A percentile compares a stretch with the other conserved stretches of the same genome.
Evolutionary conservation across 2,329 filamentous ascomycete species (phyloP).

Genomic region (Ophiostoma fasciatum): DNA sequence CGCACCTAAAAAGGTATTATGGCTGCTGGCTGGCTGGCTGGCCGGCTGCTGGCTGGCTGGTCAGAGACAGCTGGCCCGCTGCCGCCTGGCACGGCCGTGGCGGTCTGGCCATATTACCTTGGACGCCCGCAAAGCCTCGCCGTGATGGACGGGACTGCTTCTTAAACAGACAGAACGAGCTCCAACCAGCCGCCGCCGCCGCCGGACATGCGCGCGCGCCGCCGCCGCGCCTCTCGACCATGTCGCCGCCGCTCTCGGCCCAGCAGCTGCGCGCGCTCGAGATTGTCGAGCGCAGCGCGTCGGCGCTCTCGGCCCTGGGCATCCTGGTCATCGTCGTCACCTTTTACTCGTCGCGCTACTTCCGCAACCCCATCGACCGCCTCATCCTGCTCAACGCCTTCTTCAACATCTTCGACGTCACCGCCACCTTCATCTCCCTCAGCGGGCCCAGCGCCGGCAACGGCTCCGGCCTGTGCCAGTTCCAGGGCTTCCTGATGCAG

Average conservation of each 20-base stretch:
- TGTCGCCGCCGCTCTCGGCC: conserved; percentile 14
- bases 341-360: conserved; percentile 18
- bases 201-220: too few species aligned
- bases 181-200: too few species aligned
- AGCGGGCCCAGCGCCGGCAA: conserved; percentile 21
- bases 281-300: conserved; percentile 18
- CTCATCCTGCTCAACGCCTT: conserved; percentile 24
- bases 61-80: too few species aligned
- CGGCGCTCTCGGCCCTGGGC: conserved; percentile 19
- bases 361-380: conserved; percentile 23
- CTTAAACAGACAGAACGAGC: too few species aligned
- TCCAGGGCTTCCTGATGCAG: conserved; percentile 23
- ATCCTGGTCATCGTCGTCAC: conserved; percentile 20
- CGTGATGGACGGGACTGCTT: too few species aligned
- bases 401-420: conserved; percentile 22
- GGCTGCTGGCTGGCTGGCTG: too few species aligned
- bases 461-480: conserved; percentile 20
- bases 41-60: too few species aligned
- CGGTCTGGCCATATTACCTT: too few species aligned
- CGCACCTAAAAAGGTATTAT: too few species aligned
- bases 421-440: conserved; percentile 23
- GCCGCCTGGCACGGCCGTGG: too few species aligned
- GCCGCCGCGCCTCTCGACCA: too few species aligned
- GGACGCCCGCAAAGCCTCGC: too few species aligned
- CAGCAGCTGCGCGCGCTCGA: conserved; percentile 15